phyloP scores from a whole-genome alignment of 176 grass and related monocot species.

The Hsuehochloa calcarea region DNA sequence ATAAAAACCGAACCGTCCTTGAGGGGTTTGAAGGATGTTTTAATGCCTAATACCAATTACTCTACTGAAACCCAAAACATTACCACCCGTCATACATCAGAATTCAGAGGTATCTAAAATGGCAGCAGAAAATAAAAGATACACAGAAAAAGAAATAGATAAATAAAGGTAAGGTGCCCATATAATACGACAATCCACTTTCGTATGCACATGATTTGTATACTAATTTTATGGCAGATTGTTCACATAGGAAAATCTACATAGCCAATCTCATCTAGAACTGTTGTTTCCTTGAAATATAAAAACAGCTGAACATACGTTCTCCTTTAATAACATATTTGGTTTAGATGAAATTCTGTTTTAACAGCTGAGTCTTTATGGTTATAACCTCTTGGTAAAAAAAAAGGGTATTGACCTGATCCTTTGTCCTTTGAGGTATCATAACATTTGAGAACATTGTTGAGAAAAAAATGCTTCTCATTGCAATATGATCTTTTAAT shows the following conservation, averaged over 20 bases:
- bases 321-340: neutral
- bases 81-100: neutral
- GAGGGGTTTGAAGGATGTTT: too few relatives aligned
- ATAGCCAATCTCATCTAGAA: neutral
- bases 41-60: neutral
- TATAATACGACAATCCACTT: neutral
- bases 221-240: neutral
- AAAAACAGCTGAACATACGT: neutral
- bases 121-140: neutral
- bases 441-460: neutral
- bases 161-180: neutral
- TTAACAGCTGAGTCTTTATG: neutral
- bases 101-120: slow-evolving; percentile 14
- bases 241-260: neutral
- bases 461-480: neutral
- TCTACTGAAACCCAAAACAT: neutral
- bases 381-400: neutral
- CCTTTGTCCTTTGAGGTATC: neutral
- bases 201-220: neutral
- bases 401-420: neutral
- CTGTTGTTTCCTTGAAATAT: neutral
- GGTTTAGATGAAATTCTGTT: neutral
- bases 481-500: slow-evolving; percentile 25
- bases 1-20: too few relatives aligned
- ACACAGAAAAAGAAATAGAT: neutral